These are phyloP conservation scores for Alnus rubra DNA, from an alignment of 306 rosid genomes.

Conservation along the genomic window DNA sequence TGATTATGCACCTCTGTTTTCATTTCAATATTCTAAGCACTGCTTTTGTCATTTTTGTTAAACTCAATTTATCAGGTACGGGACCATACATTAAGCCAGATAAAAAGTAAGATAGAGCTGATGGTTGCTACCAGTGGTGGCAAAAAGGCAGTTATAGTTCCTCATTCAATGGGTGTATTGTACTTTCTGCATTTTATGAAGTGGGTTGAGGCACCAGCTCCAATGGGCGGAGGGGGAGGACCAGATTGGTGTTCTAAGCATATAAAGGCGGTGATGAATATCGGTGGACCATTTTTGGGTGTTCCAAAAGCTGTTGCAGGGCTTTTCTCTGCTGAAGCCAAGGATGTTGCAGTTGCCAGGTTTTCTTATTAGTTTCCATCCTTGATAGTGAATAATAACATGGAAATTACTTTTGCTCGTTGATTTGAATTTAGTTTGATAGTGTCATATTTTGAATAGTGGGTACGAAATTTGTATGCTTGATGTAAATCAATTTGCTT, in stretches of 20 bases:
- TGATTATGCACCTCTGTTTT: conserved; percentile 16
- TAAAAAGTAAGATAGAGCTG: conserved; percentile 67
- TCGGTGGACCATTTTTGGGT: conserved; percentile 74
- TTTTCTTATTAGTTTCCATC: conserved; percentile 20
- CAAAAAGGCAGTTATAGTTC: conserved; percentile 44
- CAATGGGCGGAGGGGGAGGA: conserved; percentile 61
- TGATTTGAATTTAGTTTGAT: conserved; percentile 8
- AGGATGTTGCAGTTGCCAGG: conserved; percentile 87
- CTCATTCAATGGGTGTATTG: conserved; percentile 52
- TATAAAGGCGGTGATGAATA: conserved; percentile 48
- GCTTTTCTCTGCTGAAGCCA: conserved; percentile 86
- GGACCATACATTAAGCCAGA: conserved; percentile 76
- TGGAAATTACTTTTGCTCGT: neutral
- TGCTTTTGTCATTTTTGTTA: neutral
- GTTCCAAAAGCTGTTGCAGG: conserved; percentile 85
- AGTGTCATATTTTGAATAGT: neutral
- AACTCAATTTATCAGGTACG: conserved; percentile 57
- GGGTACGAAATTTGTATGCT: neutral
- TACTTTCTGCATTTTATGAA: conserved; percentile 68
- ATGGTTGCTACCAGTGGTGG: conserved; percentile 48
- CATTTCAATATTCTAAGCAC: neutral
- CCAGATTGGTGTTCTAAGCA: conserved; percentile 49
- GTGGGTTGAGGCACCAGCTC: conserved; percentile 93
- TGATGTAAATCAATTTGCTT: neutral
- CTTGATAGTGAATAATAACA: neutral